Evolutionary conservation across 1,139 yeast genomes (phyloP).

Genomic region (Yamadazyma songkhlaensis): DNA sequence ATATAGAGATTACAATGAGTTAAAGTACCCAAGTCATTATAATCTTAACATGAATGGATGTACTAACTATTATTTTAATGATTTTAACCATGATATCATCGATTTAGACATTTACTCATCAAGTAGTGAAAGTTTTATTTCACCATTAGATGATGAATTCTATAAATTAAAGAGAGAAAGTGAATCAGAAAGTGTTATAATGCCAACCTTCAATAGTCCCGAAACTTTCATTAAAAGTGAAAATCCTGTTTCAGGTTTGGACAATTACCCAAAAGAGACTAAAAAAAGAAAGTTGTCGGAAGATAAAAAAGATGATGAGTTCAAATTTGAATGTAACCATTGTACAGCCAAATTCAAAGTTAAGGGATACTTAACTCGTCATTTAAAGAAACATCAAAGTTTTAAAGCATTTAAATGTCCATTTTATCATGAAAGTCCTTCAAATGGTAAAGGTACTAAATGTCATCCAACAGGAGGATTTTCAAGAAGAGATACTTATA

Average conservation of each 20-base stretch:
- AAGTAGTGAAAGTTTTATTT: constrained; percentile 25
- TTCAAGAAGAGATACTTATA: constrained; percentile 56
- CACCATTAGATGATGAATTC: constrained; percentile 58
- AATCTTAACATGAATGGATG: constrained; percentile 19
- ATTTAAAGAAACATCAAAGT: constrained; percentile 49
- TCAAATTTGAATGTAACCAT: constrained; percentile 31
- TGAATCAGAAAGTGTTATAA: too few species aligned
- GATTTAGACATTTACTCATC: constrained; percentile 19
- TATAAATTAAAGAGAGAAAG: constrained; percentile 36
- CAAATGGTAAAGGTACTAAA: constrained; percentile 31
- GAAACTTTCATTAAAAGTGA: not conserved
- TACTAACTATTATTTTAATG: constrained; percentile 20
- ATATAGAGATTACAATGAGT: constrained; percentile 4
- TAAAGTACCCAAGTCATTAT: constrained; percentile 15
- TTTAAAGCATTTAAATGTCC: constrained; percentile 56
- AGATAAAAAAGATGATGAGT: not conserved
- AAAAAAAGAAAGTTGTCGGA: constrained; percentile 3
- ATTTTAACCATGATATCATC: constrained; percentile 16
- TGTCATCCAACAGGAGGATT: constrained; percentile 63
- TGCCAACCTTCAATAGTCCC: not conserved
- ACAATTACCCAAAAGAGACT: not conserved
- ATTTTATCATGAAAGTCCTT: constrained; percentile 35
- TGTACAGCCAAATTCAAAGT: constrained; percentile 52
- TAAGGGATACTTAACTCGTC: constrained; percentile 57
- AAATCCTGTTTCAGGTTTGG: too few species aligned